A percentile compares a stretch with the other conserved stretches of the same genome.
phyloP scores from a whole-genome alignment of 78 protist species.

The Chrysochromulina parva region DNA sequence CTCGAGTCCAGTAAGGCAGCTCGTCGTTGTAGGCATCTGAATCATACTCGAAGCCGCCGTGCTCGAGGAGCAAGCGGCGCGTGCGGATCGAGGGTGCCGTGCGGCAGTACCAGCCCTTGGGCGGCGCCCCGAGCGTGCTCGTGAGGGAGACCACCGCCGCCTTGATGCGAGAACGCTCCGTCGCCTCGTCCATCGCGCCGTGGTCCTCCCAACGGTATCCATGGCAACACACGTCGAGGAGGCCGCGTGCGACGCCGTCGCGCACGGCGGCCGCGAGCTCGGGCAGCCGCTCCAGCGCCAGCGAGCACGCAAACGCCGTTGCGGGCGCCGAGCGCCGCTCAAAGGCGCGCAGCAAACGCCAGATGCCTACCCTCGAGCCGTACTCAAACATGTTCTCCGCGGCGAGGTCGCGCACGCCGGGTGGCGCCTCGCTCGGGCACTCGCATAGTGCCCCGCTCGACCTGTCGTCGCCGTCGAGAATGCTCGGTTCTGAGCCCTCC shows the following conservation, averaged over 20 bases:
- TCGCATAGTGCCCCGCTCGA: background rate
- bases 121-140: background rate
- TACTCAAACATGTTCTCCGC: constrained; percentile 7
- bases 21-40: background rate
- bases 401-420: background rate
- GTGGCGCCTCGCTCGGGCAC: background rate
- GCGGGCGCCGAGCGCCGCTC: background rate
- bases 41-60: constrained; percentile 19
- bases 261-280: constrained; percentile 12
- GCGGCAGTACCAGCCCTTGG: background rate
- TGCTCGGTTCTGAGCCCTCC: background rate
- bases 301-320: constrained; percentile 1
- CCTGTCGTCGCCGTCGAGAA: background rate
- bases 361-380: constrained; percentile 14
- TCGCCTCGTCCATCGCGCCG: background rate
- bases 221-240: background rate
- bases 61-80: constrained; percentile 10
- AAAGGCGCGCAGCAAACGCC: background rate
- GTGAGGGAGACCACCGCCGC: too few species aligned
- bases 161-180: background rate
- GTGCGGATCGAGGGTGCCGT: background rate
- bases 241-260: background rate
- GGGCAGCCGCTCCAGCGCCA: constrained; percentile 4
- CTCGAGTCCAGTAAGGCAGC: background rate
- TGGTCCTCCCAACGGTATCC: constrained; percentile 2